Base-by-base conservation (phyloP, 805 yeast species). In the Zygoascus biomembranicola region DNA sequence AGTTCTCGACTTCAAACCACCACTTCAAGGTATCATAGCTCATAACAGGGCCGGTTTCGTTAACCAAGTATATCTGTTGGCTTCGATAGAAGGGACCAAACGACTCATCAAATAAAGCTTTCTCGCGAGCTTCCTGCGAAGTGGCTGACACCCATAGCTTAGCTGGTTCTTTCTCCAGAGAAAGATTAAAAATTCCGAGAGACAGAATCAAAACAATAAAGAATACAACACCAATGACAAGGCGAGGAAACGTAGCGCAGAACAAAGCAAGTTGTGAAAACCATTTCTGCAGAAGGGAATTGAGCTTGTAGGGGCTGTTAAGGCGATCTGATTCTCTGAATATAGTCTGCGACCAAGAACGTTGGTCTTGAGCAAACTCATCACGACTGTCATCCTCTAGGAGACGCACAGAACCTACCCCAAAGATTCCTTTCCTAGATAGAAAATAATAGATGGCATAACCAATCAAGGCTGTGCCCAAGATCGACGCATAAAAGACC, bases 61-160 rank as follows among this genome's bases (percentile, higher is more conserved):
- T 84, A 2, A 83, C 79, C 6, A 92, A 72, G 58, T 87, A 87
- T 0, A 88, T 70, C 68, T 92, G 98, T 62, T 89, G 92, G 4
- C 88, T 80, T 61, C 97, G 76, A 70, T 85, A 94, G 73, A 94
- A 92, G 41, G 95, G 96, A 0, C 97, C 97, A 68, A 92, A 92
- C 56, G 81, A 79, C 19, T 77, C 76, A 65, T 94, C 97, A 65
- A 81, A 92, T 60, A 59, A 82, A 52, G 74, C 71, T 61, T 84
- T 82, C 61, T 92, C 84, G 43, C 77, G 70, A 52, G 75, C 83
- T 11, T 90, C 89, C 2, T 79, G 81, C 9, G 94, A 85, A 19
- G 72, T 63, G 2, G 90, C 82, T 59, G 94, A 84, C 0, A 94
- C 98, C 99, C 99, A 92, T 32, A 92, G 71, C 57, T 84, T 81